Evolutionary conservation across 2,329 filamentous ascomycete species (phyloP).

Genomic region (Exophiala sp.): DNA sequence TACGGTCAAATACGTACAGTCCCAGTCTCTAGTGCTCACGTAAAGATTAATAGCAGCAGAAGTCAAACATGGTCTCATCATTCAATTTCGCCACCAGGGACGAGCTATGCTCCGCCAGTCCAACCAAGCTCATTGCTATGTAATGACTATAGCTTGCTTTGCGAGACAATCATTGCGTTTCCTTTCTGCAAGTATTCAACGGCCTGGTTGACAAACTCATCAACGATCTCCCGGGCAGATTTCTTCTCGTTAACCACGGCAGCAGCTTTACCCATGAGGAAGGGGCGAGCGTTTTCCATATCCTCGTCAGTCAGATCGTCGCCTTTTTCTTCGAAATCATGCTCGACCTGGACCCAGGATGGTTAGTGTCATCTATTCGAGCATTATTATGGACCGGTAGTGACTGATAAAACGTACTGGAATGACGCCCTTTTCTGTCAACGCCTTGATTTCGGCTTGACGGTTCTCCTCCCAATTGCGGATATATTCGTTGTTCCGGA

Average conservation of each 20-base stretch:
- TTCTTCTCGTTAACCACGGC: slow-evolving; percentile 92
- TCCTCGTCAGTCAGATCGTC: slow-evolving; percentile 71
- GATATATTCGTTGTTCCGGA: slow-evolving; percentile 91
- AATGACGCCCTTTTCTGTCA: slow-evolving; percentile 81
- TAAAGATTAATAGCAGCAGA: too few relatives aligned
- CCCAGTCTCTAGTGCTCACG: too few relatives aligned
- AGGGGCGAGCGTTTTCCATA: slow-evolving; percentile 85
- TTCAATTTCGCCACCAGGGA: too few relatives aligned
- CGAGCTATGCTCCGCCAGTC: too few relatives aligned
- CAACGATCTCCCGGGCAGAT: slow-evolving; percentile 82
- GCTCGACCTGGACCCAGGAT: slow-evolving; percentile 52
- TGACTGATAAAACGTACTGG: slow-evolving; percentile 47
- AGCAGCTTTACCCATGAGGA: slow-evolving; percentile 93
- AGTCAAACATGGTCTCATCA: too few relatives aligned
- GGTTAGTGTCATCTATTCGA: neutral
- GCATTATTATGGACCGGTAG: neutral
- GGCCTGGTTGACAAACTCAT: slow-evolving; percentile 85
- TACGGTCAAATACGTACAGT: too few relatives aligned
- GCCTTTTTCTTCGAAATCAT: slow-evolving; percentile 79
- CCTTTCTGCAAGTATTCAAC: slow-evolving; percentile 63
- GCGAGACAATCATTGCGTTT: slow-evolving; percentile 53
- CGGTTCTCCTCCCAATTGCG: slow-evolving; percentile 94
- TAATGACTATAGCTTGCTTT: slow-evolving; percentile 55
- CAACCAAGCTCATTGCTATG: neutral
- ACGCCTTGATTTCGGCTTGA: slow-evolving; percentile 79